Base-by-base conservation (phyloP, 2,329 filamentous ascomycete genomes). In the Fusarium continuum region DNA sequence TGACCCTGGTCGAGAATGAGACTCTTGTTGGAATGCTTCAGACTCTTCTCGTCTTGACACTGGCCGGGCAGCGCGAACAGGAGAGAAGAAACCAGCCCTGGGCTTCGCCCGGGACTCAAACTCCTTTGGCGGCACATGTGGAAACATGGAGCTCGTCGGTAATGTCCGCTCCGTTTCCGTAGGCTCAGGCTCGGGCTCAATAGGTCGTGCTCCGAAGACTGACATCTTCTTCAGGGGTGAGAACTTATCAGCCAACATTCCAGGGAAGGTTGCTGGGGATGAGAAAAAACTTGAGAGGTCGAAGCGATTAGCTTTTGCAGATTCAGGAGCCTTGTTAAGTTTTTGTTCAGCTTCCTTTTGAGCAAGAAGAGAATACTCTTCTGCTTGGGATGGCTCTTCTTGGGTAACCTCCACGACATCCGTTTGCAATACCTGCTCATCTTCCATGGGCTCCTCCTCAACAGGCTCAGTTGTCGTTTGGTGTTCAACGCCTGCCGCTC, bases 241-340 rank as follows among this genome's bases (percentile, higher is more conserved):
- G 11, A 75, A 52, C 47, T 75, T 76, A 6, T 71, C 67, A 3
- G 69, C 74, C 29, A 77, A 40, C 62, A 74, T 72, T 22, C 70
- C 74, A 17, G 76, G 76, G 32, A 80, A 72, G 2, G 73, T 69
- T 5, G 80, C 79, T 1, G 85, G 84, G 4, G 85, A 87, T 0
- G 85, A 87, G 69, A 87, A 87, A 70, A 87, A 87, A 8, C 78
- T 77, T 6, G 82, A 78, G 3, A 87, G 74, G 47, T 86, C 80
- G 47, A 83, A 80, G 19, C 74, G 74, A 31, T 69, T 75, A 7
- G 72, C 61, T 45, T 75, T 75, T 9, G 64, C 65, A 4, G 70
- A 70, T 31, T 67, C 55, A 2, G 69, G 60, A 4, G 61, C 52
- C 7, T 64, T 65, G 26, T 57, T 47, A 10, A 41, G 31, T 28